phyloP scores from a whole-genome alignment of 1,139 yeast species.

The Sugiyamaella sp. region DNA sequence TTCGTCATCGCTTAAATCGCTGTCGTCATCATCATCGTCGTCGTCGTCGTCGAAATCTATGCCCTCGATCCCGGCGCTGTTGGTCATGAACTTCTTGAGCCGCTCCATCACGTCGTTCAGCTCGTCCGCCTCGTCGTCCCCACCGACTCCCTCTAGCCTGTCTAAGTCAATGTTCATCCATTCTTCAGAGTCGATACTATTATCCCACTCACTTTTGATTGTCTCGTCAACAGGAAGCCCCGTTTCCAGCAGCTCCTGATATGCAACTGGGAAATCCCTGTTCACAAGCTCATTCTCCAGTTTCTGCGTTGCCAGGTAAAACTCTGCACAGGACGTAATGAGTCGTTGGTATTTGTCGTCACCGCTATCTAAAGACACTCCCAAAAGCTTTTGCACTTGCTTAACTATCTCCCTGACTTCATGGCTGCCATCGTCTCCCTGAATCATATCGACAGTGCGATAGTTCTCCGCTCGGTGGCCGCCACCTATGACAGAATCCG shows the following conservation, averaged over 20 bases:
- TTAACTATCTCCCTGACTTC: background rate
- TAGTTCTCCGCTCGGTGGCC: constrained; percentile 11
- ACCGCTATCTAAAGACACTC: background rate
- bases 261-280: background rate
- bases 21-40: constrained; percentile 20
- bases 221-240: constrained; percentile 31
- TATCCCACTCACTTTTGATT: constrained; percentile 29
- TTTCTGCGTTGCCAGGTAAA: background rate
- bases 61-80: constrained; percentile 24
- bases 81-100: constrained; percentile 10
- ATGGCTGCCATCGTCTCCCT: background rate
- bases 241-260: background rate
- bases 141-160: constrained; percentile 23
- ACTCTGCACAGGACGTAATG: background rate
- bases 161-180: constrained; percentile 34
- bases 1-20: constrained; percentile 19
- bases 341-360: constrained; percentile 21
- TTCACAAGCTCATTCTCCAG: background rate
- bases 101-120: constrained; percentile 14
- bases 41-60: constrained; percentile 22
- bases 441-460: background rate
- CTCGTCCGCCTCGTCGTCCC: background rate
- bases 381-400: background rate
- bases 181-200: constrained; percentile 32
- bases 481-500: constrained; percentile 9